Conservation (phyloP, 257 asterid genomes). For the Ocimum tenuiflorum region DNA sequence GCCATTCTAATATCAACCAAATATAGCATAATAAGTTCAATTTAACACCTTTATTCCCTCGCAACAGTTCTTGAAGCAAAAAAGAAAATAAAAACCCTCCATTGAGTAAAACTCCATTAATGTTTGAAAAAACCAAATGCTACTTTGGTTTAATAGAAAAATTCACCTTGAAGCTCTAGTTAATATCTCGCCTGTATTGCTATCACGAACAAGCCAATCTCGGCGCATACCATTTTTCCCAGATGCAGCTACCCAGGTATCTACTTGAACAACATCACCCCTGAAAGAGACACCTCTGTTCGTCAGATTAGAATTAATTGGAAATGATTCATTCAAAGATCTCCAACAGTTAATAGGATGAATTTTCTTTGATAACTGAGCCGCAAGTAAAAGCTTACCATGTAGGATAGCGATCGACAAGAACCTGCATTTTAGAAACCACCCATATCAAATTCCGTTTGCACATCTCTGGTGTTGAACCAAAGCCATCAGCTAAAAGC, state of each 20-base stretch:
- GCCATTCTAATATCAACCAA: background rate
- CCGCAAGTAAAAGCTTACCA: conserved; percentile 50
- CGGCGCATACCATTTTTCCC: conserved; percentile 99
- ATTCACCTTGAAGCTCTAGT: conserved; percentile 85
- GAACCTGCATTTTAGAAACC: conserved; percentile 87
- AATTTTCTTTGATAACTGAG: background rate
- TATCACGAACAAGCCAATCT: conserved; percentile 87
- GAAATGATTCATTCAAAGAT: background rate
- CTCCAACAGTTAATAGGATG: background rate
- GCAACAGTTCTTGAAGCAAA: no score
- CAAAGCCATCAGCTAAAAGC: conserved; percentile 87
- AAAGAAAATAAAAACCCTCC: no score
- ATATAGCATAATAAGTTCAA: background rate
- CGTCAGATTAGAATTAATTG: background rate
- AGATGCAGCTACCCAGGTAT: conserved; percentile 94
- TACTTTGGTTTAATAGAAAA: background rate
- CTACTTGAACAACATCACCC: conserved; percentile 97
- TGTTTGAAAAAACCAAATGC: background rate
- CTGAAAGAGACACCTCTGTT: conserved; percentile 34
- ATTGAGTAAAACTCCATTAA: no score
- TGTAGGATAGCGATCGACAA: conserved; percentile 85
- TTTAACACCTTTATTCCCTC: no score
- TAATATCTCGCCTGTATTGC: conserved; percentile 66
- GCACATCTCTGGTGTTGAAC: conserved; percentile 95
- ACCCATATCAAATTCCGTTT: conserved; percentile 91